A percentile compares a stretch with the other conserved stretches of the same genome.
Conservation (phyloP, 1,284 basidiomycete genomes). For the Stygiomarasmius scandens region DNA sequence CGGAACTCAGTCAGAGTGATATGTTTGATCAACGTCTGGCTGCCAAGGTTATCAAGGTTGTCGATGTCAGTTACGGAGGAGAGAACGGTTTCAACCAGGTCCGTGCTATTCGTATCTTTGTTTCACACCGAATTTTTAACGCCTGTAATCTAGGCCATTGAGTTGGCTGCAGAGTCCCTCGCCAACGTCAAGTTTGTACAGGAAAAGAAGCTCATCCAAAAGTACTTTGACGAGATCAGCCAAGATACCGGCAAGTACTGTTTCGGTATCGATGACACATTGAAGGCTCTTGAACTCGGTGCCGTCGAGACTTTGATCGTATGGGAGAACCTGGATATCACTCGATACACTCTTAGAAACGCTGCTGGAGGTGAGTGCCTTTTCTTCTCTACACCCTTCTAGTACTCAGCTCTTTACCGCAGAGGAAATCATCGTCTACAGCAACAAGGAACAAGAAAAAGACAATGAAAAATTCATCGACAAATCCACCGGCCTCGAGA, state of each 20-base stretch:
- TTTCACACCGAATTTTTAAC: no score
- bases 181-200: conserved; percentile 99
- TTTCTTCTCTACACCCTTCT: not conserved
- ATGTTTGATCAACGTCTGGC: conserved; percentile 91
- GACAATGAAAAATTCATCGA: conserved; percentile 95
- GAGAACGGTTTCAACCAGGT: conserved; percentile 99
- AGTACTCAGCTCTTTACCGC: conserved; percentile 6
- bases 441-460: conserved; percentile 81
- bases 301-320: conserved; percentile 97
- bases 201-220: conserved; percentile 97
- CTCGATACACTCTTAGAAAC: conserved; percentile 84
- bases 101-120: conserved; percentile 17
- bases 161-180: conserved; percentile 93
- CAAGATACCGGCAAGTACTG: conserved; percentile 98
- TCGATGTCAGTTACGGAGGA: conserved; percentile 98
- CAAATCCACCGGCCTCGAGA: conserved; percentile 92
- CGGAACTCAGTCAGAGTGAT: conserved; percentile 94
- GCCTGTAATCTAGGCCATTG: conserved; percentile 77
- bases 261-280: conserved; percentile 96
- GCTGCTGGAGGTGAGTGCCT: conserved; percentile 78
- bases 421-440: conserved; percentile 86
- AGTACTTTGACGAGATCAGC: conserved; percentile 99
- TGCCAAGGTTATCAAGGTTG: conserved; percentile 94
- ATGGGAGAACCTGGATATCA: conserved; percentile 95
- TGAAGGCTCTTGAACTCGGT: conserved; percentile 96